Evolutionary conservation across 2,329 filamentous ascomycete genomes (phyloP), one percentile per base, ranked within the genome.

Genomic region (Gaeumannomyces tritici): DNA sequence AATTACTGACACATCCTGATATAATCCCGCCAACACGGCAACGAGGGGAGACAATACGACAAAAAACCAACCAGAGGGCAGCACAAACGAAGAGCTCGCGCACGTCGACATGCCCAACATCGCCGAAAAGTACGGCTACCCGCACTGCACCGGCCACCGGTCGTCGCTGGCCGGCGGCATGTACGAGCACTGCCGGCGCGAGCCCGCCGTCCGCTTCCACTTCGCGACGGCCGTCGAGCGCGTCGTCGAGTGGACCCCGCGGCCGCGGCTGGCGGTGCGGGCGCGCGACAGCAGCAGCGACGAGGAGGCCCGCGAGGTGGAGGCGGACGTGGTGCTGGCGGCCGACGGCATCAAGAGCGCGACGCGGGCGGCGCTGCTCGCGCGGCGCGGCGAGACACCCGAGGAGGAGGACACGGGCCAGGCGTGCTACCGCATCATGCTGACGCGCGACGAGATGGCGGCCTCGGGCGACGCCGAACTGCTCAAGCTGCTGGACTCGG

Each of bases 111-210:
- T 93, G 69, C 77, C 78, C 35, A 86, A 91, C 67, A 85, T 93
- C 65, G 76, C 82, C 60, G 75, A 83, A 11, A 86, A 82, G 35
- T 93, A 92, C 70, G 83, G 83, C 47, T 91, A 89, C 71, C 86
- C 89, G 0, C 90, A 93, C 75, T 91, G 90, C 82, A 89, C 90
- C 5, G 90, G 89, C 9, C 90, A 95, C 71, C 85, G 90, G 26
- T 81, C 87, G 0, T 89, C 87, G 11, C 80, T 93, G 4, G 89
- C 90, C 7, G 82, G 83, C 47, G 82, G 83, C 7, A 75, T 93
- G 35, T 92, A 86, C 73, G 79, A 88, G 59, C 89, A 83, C n/a
- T 93, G 89, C 74, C 77, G 84, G 68, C 76, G 78, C 58, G 71
- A 89, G 68, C 72, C 80, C 24, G 77, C 77, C 47, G 86, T 93